Evolutionary conservation across 768 basidiomycete genomes (phyloP).

Genomic region (Tremella yokohamensis): DNA sequence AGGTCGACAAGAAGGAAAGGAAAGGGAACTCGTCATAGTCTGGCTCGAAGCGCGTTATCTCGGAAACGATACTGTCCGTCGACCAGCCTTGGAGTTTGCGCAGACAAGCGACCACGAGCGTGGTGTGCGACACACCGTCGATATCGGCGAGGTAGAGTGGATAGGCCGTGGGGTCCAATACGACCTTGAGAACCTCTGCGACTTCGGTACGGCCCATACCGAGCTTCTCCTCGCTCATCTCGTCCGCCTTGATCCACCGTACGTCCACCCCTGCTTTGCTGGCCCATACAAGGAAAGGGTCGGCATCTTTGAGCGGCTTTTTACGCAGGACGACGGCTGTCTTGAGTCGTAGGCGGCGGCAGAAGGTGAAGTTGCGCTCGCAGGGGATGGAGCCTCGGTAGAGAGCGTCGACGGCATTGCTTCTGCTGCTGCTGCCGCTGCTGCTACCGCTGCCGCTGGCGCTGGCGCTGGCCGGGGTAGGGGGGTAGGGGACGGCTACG

Average conservation of each 20-base stretch:
- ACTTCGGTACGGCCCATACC: conserved; percentile 41
- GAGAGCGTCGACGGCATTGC: conserved; percentile 16
- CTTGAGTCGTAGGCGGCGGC: conserved; percentile 21
- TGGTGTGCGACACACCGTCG: conserved; percentile 47
- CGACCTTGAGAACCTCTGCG: conserved; percentile 34
- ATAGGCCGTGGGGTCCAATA: conserved; percentile 31
- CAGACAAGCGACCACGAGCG: conserved; percentile 36
- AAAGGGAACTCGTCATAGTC: conserved; percentile 41
- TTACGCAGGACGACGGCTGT: conserved; percentile 31
- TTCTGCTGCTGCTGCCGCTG: no score
- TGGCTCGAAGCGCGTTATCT: conserved; percentile 42
- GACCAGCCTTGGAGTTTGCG: conserved; percentile 45
- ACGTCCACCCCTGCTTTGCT: conserved; percentile 23
- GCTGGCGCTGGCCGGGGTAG: neutral
- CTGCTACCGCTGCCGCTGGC: neutral
- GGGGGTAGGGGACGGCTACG: conserved; percentile 17
- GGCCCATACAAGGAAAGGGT: conserved; percentile 23
- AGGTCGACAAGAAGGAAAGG: conserved; percentile 32
- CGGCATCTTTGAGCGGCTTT: conserved; percentile 28
- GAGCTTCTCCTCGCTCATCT: conserved; percentile 37
- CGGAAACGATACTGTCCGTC: conserved; percentile 35
- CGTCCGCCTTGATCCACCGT: conserved; percentile 41
- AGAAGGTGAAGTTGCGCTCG: conserved; percentile 33
- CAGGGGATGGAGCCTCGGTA: conserved; percentile 39
- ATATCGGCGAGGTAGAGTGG: conserved; percentile 43